These are phyloP conservation scores for Suillus tomentosus DNA, from an alignment of 768 basidiomycete genomes.

Conservation along the genomic window DNA sequence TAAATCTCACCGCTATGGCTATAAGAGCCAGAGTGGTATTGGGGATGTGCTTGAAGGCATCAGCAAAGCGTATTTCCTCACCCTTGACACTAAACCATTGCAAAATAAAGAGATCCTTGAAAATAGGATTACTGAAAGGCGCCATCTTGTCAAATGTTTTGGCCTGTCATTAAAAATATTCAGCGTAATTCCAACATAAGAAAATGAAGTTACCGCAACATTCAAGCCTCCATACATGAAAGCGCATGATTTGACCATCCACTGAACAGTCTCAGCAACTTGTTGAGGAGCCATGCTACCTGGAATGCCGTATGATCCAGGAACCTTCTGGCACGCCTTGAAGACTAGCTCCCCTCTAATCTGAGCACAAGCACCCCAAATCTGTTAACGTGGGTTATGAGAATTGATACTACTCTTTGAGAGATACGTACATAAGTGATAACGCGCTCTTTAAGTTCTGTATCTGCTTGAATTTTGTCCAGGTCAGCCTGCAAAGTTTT, in stretches of 20 bases:
- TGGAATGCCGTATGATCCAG: background rate
- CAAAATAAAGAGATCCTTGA: background rate
- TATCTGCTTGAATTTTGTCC: background rate
- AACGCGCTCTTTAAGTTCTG: background rate
- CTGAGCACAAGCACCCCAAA: background rate
- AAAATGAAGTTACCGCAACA: background rate
- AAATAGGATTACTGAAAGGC: background rate
- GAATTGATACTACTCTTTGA: too few relatives aligned
- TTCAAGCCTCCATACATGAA: background rate
- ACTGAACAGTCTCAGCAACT: background rate
- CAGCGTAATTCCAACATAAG: background rate
- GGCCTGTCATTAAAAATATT: background rate
- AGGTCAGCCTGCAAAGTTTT: background rate
- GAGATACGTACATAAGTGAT: background rate
- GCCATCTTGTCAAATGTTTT: background rate
- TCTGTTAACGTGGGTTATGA: background rate
- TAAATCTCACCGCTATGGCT: background rate
- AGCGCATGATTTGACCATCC: background rate
- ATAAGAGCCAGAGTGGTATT: slow-evolving; percentile 2
- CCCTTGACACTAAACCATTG: background rate
- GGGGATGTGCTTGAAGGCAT: slow-evolving; percentile 1
- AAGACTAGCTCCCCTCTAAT: background rate
- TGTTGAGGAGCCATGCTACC: background rate
- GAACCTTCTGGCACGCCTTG: slow-evolving; percentile 6
- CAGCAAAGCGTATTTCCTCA: background rate